Evolutionary conservation across 306 rosid genomes (phyloP).

Genomic region (Pterocarpus macrocarpus): DNA sequence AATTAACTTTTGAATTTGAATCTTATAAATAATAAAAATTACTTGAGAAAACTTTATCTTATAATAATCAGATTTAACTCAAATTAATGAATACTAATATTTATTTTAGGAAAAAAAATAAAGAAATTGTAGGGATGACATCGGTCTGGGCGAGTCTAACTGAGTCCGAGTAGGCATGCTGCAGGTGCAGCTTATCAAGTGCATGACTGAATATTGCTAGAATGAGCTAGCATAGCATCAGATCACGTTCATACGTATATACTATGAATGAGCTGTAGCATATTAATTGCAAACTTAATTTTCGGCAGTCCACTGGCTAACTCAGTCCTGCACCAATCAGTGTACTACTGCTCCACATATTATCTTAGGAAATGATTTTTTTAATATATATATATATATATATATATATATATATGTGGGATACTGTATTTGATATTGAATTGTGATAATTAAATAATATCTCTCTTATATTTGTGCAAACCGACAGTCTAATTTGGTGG

Average conservation of each 20-base stretch:
- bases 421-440: too few relatives aligned
- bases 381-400: too few relatives aligned
- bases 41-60: too few relatives aligned
- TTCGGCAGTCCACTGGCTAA: neutral
- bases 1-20: too few relatives aligned
- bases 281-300: neutral
- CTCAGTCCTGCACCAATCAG: neutral
- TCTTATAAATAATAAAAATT: too few relatives aligned
- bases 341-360: neutral
- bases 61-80: too few relatives aligned
- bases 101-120: too few relatives aligned
- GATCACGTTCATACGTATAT: neutral
- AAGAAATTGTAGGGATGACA: neutral
- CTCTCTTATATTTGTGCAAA: too few relatives aligned
- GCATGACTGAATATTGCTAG: neutral
- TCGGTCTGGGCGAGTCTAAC: neutral
- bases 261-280: neutral
- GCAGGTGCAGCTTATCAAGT: neutral
- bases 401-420: too few relatives aligned
- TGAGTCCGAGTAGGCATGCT: neutral
- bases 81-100: too few relatives aligned
- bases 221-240: neutral
- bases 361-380: neutral
- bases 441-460: too few relatives aligned
- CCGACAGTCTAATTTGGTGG: too few relatives aligned